Percentiles rank a stretch among this genome's conserved stretches.
Conservation (phyloP, 169 alveolate species). For the Theileria luwenshuni region DNA sequence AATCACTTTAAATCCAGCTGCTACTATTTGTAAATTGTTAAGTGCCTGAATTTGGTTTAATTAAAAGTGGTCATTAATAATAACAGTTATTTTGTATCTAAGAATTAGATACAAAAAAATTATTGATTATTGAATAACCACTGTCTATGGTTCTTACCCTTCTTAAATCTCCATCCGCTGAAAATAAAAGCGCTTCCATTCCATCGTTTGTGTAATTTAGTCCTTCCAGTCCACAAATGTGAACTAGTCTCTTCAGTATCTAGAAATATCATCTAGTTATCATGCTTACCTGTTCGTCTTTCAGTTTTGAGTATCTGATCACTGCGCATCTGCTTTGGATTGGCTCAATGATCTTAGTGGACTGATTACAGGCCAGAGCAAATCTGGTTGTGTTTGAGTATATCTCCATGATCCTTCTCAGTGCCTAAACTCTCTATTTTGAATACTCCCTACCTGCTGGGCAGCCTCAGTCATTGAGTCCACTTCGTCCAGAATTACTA, state of each 20-base stretch:
- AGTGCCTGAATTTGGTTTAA: slow-evolving; percentile 84
- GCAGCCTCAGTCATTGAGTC: slow-evolving; percentile 99
- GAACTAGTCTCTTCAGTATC: slow-evolving; percentile 83
- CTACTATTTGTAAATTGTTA: slow-evolving; percentile 95
- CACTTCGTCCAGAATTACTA: slow-evolving; percentile 98
- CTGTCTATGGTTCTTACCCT: slow-evolving; percentile 50
- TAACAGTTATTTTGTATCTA: neutral
- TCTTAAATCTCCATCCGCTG: slow-evolving; percentile 95
- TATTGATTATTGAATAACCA: neutral
- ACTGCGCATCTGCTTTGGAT: slow-evolving; percentile 98
- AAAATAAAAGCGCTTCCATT: slow-evolving; percentile 92
- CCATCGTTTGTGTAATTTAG: slow-evolving; percentile 89
- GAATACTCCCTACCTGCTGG: slow-evolving; percentile 81
- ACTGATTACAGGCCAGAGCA: slow-evolving; percentile 98
- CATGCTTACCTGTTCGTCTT: slow-evolving; percentile 92
- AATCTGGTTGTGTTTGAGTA: slow-evolving; percentile 96
- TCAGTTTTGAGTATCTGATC: slow-evolving; percentile 92
- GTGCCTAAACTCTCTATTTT: slow-evolving; percentile 75
- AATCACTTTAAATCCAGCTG: slow-evolving; percentile 92
- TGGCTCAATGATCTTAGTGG: slow-evolving; percentile 98
- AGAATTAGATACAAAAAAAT: neutral
- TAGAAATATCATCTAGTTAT: too few relatives aligned
- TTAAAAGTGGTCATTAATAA: neutral
- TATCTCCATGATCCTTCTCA: slow-evolving; percentile 97
- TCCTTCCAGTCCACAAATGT: slow-evolving; percentile 79